Base-by-base conservation (phyloP, 768 basidiomycete genomes). In the Pseudohyphozyma bogoriensis region DNA sequence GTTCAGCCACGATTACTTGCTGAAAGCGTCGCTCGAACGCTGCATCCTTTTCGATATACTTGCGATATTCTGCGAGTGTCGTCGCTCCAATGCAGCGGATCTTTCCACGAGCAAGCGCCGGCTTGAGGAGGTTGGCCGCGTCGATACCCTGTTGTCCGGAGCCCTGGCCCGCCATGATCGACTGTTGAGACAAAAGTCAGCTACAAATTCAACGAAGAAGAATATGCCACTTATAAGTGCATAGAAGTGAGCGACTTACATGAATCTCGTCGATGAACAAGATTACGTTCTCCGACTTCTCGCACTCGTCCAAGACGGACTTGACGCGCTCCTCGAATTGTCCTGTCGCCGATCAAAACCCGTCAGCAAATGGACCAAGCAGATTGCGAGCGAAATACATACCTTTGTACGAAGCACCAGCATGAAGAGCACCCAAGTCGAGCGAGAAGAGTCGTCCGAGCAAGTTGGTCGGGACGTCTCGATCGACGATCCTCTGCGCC, bases 311-410 rank as follows among this genome's bases (percentile, higher is more conserved):
- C 58, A 99, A 76, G 56, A 96, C 89, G 15, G 85, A 77, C 73
- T 95, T 96, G 76, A 96, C 83, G 42, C 92, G 86, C 72, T 96
- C 92, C 52, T 96, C 92, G 74, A 91, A 99, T 75, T 96, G 90
- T 51, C 86, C 93, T 91, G 92, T 78, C 89, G n/a, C n/a, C n/a
- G n/a, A n/a, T n/a, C n/a, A n/a, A n/a, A n/a, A n/a, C n/a, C n/a
- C n/a, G n/a, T n/a, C n/a, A n/a, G n/a, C n/a, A 92, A 72, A 71
- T 32, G 0, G 59, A 28, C 24, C 22, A 28, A 13, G 45, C 24
- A 26, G 45, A 46, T 15, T 33, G 29, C 16, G 18, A 39, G 33
- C 20, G 12, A 28, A 16, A 33, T 28, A 50, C 37, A 26, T n/a
- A 51, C 24, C 28, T 50, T 32, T 29, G 31, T 53, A 35, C 29